Evolutionary conservation across 345 rosid species (phyloP).

Genomic region (Isatis tinctoria): DNA sequence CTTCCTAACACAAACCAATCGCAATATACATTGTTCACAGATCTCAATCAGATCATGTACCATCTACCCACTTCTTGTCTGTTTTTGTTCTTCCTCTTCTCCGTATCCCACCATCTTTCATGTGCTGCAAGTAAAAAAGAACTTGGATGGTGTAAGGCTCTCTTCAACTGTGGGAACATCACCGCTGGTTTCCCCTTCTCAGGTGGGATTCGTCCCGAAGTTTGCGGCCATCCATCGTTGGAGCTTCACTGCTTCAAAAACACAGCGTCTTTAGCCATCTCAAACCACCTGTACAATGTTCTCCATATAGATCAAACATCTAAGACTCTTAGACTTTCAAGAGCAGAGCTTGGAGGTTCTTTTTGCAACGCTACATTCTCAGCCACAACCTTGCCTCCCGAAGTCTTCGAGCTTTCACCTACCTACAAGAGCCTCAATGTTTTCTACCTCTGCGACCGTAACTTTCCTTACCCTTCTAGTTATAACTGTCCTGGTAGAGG

Average conservation of each 20-base stretch:
- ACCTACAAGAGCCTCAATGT: constrained; percentile 18
- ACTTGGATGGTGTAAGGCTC: background rate
- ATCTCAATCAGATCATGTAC: constrained; percentile 12
- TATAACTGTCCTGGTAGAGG: background rate
- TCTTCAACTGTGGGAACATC: constrained; percentile 32
- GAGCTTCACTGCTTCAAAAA: constrained; percentile 29
- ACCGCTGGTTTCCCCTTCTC: constrained; percentile 39
- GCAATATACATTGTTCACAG: background rate
- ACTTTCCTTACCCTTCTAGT: background rate
- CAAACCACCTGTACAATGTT: constrained; percentile 25
- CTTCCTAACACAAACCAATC: constrained; percentile 1
- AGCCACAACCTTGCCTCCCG: background rate
- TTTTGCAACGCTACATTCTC: constrained; percentile 7
- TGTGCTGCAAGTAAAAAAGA: constrained; percentile 5
- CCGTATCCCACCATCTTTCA: background rate
- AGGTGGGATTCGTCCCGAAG: background rate
- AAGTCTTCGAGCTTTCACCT: background rate
- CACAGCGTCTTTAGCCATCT: background rate
- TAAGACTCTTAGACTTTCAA: constrained; percentile 20
- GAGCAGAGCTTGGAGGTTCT: constrained; percentile 7
- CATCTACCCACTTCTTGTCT: background rate
- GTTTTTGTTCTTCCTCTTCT: constrained; percentile 4
- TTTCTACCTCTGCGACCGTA: constrained; percentile 21
- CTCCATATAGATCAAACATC: background rate
- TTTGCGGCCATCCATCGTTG: constrained; percentile 39